Base-by-base conservation (phyloP, 306 rosid species). In the Inga laurina region DNA sequence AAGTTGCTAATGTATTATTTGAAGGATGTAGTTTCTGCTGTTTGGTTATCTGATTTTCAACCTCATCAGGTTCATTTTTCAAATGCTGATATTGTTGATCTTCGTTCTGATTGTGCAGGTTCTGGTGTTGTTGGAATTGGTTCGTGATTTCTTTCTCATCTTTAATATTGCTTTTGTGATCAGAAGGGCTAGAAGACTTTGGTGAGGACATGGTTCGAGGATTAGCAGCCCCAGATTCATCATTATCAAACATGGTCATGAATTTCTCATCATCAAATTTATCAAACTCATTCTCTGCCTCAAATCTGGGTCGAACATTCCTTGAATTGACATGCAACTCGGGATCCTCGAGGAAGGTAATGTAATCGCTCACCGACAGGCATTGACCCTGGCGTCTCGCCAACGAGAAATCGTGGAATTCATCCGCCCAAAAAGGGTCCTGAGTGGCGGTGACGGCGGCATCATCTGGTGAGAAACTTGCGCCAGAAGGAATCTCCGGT, bases 351-450 rank as follows among this genome's bases (percentile, higher is more conserved):
- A 96, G 57, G 85, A 94, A 94, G 7, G 94, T 71, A 61, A 87
- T 75, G 0, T 98, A 90, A 81, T 96, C 98, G 52, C 99, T 96
- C 34, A 81, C 90, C 2, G 97, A 87, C 11, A 95, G 85, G n/a
- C 97, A 89, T 87, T 92, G 98, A 3, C 93, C 91, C 3, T 93
- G 92, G 0, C 97, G 95, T n/a, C 95, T 75, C 0, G 90, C 84
- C 0, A 91, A 75, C 0, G 98, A 94, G 89, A 96, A 96, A 84
- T 96, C 97, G 4, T 92, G 90, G 73, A 96, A 94, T 72, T 96
- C 98, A 1, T 96, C 99, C 0, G 90, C 94, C 98, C 99, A 96
- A 0, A 93, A 90, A 39, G 97, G 92, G 87, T 87, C 91, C 2
- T 61, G 64, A 8, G 64, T 57, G 27, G 30, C 13, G 4, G 75